Conservation (phyloP, 495 filamentous ascomycete species). For the Talaromyces trachyspermus region DNA sequence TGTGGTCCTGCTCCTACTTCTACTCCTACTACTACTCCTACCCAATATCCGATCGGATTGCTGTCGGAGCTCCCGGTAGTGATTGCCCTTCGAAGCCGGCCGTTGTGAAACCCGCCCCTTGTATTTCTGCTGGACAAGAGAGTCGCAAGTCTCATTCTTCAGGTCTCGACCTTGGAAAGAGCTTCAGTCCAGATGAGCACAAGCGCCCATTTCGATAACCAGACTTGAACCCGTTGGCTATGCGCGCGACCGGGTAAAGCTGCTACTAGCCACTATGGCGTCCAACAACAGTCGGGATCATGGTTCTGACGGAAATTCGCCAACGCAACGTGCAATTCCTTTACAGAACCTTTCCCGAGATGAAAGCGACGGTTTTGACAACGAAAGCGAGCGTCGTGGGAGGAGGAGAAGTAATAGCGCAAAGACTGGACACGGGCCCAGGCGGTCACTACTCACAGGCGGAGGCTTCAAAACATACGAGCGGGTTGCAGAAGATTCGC, state of each 20-base stretch:
- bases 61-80: too few species aligned
- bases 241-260: conserved; percentile 37
- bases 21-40: too few species aligned
- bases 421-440: conserved; percentile 19
- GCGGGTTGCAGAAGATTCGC: conserved; percentile 47
- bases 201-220: conserved; percentile 13
- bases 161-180: too few species aligned
- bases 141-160: too few species aligned
- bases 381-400: conserved; percentile 21
- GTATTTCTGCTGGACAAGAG: too few species aligned
- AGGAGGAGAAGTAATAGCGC: conserved; percentile 24
- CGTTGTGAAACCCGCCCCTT: too few species aligned
- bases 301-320: conserved; percentile 37
- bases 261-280: conserved; percentile 49
- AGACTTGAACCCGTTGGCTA: too few species aligned
- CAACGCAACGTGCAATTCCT: conserved; percentile 67
- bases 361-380: conserved; percentile 34
- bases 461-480: conserved; percentile 37
- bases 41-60: too few species aligned
- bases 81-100: too few species aligned
- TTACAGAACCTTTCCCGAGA: conserved; percentile 69
- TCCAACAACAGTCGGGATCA: conserved; percentile 36
- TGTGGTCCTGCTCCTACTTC: too few species aligned
- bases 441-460: conserved; percentile 30
- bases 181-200: too few species aligned